Percentiles rank a stretch among this genome's conserved stretches.
Evolutionary conservation across 495 filamentous ascomycete genomes (phyloP).

Genomic region (Aspergillus affinis): DNA sequence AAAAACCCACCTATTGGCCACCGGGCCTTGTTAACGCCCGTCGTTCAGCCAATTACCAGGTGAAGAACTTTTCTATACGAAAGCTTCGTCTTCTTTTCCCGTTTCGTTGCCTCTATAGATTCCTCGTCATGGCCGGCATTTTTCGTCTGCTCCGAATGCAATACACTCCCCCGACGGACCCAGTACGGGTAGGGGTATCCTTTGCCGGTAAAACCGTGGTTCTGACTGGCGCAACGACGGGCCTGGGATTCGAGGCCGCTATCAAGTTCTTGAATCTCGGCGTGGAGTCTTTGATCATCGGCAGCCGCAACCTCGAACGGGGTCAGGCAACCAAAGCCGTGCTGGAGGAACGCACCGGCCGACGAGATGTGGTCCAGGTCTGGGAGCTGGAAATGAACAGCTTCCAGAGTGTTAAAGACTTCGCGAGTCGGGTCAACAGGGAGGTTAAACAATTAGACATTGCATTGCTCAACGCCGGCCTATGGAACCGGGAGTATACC

Average conservation of each 20-base stretch:
- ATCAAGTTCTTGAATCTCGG: slow-evolving; percentile 46
- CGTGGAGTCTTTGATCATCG: slow-evolving; percentile 42
- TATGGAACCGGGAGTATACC: slow-evolving; percentile 38
- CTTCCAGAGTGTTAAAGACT: slow-evolving; percentile 49
- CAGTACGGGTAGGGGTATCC: slow-evolving; percentile 23
- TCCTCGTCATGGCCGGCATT: slow-evolving; percentile 35
- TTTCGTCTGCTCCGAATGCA: slow-evolving; percentile 40
- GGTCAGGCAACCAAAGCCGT: slow-evolving; percentile 45
- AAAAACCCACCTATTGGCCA: not conserved
- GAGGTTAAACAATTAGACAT: slow-evolving; percentile 41
- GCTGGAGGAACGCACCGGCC: slow-evolving; percentile 46
- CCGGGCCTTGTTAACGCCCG: too few relatives aligned
- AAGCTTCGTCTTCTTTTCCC: not conserved
- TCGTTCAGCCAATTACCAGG: not conserved
- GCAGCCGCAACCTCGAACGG: slow-evolving; percentile 41
- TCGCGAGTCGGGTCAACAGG: slow-evolving; percentile 41
- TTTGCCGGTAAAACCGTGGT: slow-evolving; percentile 53
- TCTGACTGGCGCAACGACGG: slow-evolving; percentile 56
- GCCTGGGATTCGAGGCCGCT: slow-evolving; percentile 49
- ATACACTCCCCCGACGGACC: slow-evolving; percentile 38
- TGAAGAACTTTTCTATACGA: not conserved
- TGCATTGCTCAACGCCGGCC: slow-evolving; percentile 47
- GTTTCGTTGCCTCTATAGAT: not conserved
- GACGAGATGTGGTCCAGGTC: slow-evolving; percentile 44
- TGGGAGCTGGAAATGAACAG: slow-evolving; percentile 56